Evolutionary conservation across 805 yeast species (phyloP), one percentile per base, ranked within the genome.

Genomic region (Lipomyces starkeyi): DNA sequence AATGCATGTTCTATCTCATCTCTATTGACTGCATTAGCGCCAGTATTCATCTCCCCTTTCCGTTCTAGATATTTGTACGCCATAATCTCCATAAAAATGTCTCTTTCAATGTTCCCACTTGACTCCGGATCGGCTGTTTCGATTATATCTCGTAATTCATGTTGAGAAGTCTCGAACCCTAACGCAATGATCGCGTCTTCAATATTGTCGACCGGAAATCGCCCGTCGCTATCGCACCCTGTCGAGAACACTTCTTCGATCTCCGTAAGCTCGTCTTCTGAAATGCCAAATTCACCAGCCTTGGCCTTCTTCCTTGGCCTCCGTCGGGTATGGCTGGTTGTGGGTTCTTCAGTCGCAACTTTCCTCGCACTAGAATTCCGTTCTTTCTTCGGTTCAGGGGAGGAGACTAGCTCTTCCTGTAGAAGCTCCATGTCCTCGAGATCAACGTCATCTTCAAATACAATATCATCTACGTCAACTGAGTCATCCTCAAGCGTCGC

Each of bases 31-130:
- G 55, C 35, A 17, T 20, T 47, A 34, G 17, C 49, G 17, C 25
- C 63, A 17, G 56, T 11, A 37, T 52, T 40, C 11, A n/a, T 37
- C 35, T 52, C 47, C 17, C 29, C 5, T 60, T 65, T 27, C 35
- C 67, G 47, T 14, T 63, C 66, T 8, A 43, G 61, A n/a, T 58
- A 61, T 34, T 63, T 61, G 37, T 53, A 63, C 55, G 66, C 63
- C 75, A 71, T 64, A 27, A 68, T 72, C 53, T 73, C 71, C 14
- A 73, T 70, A 65, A 79, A 78, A 13, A 71, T 63, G 64, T 76
- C 78, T 47, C 73, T 75, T 11, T 72, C 72, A n/a, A 78, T 73
- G 8, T n/a, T 17, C 8, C 80, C 81, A 11, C 65, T 47, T 2
- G 37, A n/a, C 6, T 69, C 63, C 5, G 75, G 74, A 62, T 73